phyloP scores from a whole-genome alignment of 345 rosid species.

The Eucalyptus sp. region DNA sequence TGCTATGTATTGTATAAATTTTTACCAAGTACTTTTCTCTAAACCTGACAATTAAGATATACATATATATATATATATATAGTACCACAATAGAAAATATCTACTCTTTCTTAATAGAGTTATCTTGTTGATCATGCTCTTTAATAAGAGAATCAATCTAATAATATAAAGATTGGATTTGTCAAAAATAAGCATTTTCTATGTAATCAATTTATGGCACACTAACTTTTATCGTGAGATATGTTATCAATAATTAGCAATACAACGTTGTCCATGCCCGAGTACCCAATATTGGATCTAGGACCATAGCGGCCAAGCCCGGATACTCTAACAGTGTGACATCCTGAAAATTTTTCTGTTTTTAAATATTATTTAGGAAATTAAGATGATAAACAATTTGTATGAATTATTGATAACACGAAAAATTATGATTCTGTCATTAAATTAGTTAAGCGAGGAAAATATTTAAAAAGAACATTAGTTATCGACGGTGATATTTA shows the following conservation, averaged over 20 bases:
- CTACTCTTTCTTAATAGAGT: background rate
- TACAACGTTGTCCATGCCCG: background rate
- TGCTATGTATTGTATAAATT: background rate
- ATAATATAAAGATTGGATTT: background rate
- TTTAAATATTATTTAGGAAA: background rate
- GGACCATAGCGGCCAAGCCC: background rate
- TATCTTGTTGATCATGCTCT: background rate
- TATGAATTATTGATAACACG: background rate
- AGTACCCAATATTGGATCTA: background rate
- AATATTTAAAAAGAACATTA: background rate
- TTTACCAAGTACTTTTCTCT: background rate
- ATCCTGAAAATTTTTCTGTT: background rate
- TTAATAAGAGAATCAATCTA: background rate
- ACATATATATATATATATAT: too few relatives aligned
- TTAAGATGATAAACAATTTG: background rate
- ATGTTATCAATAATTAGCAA: background rate
- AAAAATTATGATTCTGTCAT: background rate
- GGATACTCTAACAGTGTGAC: background rate
- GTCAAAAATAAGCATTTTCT: background rate
- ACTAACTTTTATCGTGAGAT: background rate
- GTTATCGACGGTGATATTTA: background rate
- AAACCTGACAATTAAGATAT: background rate
- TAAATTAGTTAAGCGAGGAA: background rate
- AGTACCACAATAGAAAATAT: background rate
- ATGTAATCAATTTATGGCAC: background rate